Base-by-base conservation (phyloP, 2,329 filamentous ascomycete species). In the Fusarium udum region DNA sequence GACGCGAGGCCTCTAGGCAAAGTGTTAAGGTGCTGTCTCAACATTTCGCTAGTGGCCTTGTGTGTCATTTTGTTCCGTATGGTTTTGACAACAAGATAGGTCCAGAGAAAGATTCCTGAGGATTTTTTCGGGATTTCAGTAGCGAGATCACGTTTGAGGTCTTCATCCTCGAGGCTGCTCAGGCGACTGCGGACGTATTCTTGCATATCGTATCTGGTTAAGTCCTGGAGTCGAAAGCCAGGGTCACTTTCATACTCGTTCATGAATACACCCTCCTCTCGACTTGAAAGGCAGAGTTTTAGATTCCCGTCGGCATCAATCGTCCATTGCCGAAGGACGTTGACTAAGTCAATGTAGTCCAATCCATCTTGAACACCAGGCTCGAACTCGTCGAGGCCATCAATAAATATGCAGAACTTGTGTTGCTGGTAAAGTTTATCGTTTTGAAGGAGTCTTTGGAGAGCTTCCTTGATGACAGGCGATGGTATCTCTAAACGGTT, bases 81-180 rank as follows among this genome's bases (percentile, higher is more conserved):
- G 0, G 16, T 39, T 9, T 20, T 37, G 1, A 51, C 34, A 7
- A 51, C 43, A 20, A 59, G 48, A 34, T 51, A 51, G 15, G 48
- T 32, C 53, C 42, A 63, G 0, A 63, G n/a, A 1, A 63, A 63
- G 2, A 63, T 48, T 0, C 53, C 61, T 0, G 28, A 59, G 1
- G 53, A 59, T 11, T 1, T 48, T 1, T 7, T 1, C 3, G 28
- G 8, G 2, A 63, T 32, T 13, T 15, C 18, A 2, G 20, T 1
- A 4, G 9, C 32, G 5, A 63, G 13, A 3, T 24, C 2, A 0
- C 12, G 0, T 7, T 20, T 39, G 0, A 45, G 10, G 3, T 2
- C 1, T 7, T 61, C n/a, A 7, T 63, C n/a, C 4, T 22, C 2
- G 1, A 63, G 34, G 4, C 4, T 12, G 1, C 18, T 7, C 1